Percentiles rank a stretch among this genome's conserved stretches.
phyloP scores from a whole-genome alignment of 495 filamentous ascomycete species.

The Corynascus novoguineensis region DNA sequence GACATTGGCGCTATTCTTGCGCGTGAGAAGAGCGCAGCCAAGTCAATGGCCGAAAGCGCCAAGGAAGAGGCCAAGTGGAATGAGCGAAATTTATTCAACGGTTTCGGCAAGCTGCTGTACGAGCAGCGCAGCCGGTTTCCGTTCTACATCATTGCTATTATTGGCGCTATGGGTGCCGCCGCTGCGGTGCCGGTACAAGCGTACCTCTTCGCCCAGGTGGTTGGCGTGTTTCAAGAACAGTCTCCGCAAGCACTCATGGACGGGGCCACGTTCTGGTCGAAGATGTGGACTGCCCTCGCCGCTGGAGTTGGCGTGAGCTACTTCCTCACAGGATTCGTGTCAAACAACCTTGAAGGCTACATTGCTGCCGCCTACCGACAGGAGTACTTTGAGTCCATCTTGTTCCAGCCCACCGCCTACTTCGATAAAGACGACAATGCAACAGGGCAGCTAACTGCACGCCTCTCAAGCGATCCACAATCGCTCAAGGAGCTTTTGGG shows the following conservation, averaged over 20 bases:
- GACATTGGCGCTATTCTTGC: constrained; percentile 36
- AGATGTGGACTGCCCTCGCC: constrained; percentile 46
- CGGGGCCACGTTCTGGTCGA: constrained; percentile 41
- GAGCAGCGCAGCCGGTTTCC: constrained; percentile 40
- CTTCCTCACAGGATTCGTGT: constrained; percentile 32
- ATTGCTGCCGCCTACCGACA: constrained; percentile 49
- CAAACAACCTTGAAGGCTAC: constrained; percentile 35
- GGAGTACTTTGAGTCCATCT: constrained; percentile 53
- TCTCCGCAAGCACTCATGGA: constrained; percentile 20
- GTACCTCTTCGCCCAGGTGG: constrained; percentile 41
- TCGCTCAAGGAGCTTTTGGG: constrained; percentile 59
- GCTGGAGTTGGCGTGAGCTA: constrained; percentile 37
- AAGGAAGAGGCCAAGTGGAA: constrained; percentile 29
- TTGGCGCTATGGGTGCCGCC: constrained; percentile 36
- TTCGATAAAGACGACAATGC: constrained; percentile 61
- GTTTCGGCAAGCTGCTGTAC: constrained; percentile 44
- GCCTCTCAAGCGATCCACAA: constrained; percentile 53
- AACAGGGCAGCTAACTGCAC: constrained; percentile 55
- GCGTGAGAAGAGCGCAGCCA: constrained; percentile 45
- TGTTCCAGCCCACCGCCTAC: constrained; percentile 55
- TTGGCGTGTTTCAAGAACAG: constrained; percentile 35
- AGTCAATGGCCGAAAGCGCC: constrained; percentile 25
- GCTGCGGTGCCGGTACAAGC: constrained; percentile 39
- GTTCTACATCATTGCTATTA: constrained; percentile 32
- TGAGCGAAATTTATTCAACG: constrained; percentile 34